Percentiles rank a stretch among this genome's conserved stretches.
Evolutionary conservation across 306 rosid species (phyloP).

Genomic region (Lupinus albus): DNA sequence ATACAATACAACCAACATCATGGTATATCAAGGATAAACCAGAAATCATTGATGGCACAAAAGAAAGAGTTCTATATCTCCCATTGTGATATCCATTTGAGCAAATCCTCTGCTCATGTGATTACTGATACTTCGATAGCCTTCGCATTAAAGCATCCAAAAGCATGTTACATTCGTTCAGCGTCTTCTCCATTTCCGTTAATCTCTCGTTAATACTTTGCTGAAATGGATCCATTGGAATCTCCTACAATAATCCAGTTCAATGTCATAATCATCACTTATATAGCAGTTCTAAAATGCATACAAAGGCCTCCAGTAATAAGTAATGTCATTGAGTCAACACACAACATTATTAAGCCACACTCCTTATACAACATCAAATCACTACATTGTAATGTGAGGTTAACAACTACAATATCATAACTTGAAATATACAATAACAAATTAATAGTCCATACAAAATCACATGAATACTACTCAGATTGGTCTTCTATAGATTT

Average conservation of each 20-base stretch:
- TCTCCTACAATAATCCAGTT: neutral
- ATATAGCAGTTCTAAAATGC: neutral
- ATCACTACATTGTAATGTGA: neutral
- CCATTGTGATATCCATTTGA: too few species aligned
- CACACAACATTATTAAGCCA: constrained; percentile 14
- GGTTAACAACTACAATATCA: constrained; percentile 1
- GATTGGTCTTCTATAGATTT: neutral
- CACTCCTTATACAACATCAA: neutral
- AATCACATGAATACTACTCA: neutral
- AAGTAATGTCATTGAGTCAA: neutral
- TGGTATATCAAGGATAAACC: too few species aligned
- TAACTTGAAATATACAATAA: constrained; percentile 13
- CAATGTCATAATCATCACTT: neutral
- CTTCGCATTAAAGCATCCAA: too few species aligned
- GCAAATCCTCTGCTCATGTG: too few species aligned
- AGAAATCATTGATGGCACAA: too few species aligned
- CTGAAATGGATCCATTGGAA: too few species aligned
- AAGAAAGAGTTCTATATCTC: too few species aligned
- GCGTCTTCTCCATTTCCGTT: too few species aligned
- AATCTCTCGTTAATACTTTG: too few species aligned
- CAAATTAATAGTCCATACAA: constrained; percentile 21
- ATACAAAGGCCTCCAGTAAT: neutral
- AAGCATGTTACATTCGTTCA: too few species aligned
- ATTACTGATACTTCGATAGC: too few species aligned
- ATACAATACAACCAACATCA: too few species aligned